phyloP scores from a whole-genome alignment of 2,329 filamentous ascomycete species.

The Aspergillus fumigatus region DNA sequence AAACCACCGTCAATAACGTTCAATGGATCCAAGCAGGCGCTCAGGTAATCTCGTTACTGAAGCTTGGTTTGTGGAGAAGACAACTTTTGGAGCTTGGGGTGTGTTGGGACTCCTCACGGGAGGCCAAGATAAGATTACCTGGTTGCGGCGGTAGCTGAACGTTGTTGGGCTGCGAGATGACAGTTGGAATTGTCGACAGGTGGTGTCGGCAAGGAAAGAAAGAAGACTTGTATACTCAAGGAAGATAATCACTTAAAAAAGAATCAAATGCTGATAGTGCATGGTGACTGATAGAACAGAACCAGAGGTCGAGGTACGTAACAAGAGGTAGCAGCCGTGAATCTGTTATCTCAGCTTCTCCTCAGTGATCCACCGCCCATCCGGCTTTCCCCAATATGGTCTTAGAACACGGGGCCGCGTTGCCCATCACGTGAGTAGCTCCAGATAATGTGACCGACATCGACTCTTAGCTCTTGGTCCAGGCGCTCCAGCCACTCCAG shows the following conservation, averaged over 20 bases:
- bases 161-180: not conserved
- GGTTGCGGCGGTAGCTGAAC: not conserved
- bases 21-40: not conserved
- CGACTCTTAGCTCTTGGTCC: not conserved
- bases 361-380: not conserved
- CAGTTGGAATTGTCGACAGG: not conserved
- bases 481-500: not conserved
- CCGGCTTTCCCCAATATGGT: not conserved
- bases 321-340: not conserved
- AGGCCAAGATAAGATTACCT: not conserved
- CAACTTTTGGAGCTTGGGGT: not conserved
- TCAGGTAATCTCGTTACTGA: not conserved
- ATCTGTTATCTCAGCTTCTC: not conserved
- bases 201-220: not conserved
- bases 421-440: constrained; percentile 12
- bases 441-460: not conserved
- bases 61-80: not conserved
- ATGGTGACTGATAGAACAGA: not conserved
- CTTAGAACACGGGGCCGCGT: constrained; percentile 1
- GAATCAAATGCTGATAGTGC: not conserved
- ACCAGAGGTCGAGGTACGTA: not conserved
- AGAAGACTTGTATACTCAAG: not conserved
- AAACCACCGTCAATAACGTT: not conserved
- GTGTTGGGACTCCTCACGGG: not conserved
- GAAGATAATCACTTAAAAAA: not conserved